phyloP scores from a whole-genome alignment of 1,284 basidiomycete species.

The Vanrija humicola region DNA sequence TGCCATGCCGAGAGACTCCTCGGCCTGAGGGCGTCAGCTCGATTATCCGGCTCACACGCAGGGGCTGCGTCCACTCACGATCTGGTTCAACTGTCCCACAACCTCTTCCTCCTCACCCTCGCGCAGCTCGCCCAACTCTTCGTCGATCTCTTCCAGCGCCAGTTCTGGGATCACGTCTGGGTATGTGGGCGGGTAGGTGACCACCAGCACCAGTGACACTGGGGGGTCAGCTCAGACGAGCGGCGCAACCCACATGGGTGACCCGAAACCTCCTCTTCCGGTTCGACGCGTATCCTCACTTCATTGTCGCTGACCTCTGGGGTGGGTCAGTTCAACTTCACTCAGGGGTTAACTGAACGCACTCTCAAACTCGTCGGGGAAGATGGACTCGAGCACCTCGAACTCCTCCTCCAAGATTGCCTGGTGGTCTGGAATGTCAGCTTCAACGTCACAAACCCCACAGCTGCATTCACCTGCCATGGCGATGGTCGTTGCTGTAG shows the following conservation, averaged over 20 bases:
- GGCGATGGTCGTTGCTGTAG: too few species aligned
- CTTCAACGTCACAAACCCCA: not conserved
- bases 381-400: slow-evolving; percentile 94
- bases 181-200: slow-evolving; percentile 66
- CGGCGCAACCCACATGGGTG: slow-evolving; percentile 25
- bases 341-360: slow-evolving; percentile 50
- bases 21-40: slow-evolving; percentile 57
- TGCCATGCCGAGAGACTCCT: slow-evolving; percentile 90
- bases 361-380: slow-evolving; percentile 89
- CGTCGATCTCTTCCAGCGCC: slow-evolving; percentile 60
- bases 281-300: slow-evolving; percentile 81
- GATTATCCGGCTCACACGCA: not conserved
- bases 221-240: slow-evolving; percentile 9
- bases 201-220: slow-evolving; percentile 73
- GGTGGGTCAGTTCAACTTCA: slow-evolving; percentile 51
- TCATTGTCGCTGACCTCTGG: slow-evolving; percentile 79
- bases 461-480: too few species aligned
- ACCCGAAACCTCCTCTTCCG: slow-evolving; percentile 61
- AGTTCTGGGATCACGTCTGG: slow-evolving; percentile 75
- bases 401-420: slow-evolving; percentile 68
- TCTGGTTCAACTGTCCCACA: slow-evolving; percentile 58
- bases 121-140: slow-evolving; percentile 53
- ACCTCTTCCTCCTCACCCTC: slow-evolving; percentile 59
- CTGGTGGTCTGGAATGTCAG: slow-evolving; percentile 41
- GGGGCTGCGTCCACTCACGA: slow-evolving; percentile 55